phyloP scores from a whole-genome alignment of 1,284 basidiomycete genomes.

The Cutaneotrichosporon sp. region DNA sequence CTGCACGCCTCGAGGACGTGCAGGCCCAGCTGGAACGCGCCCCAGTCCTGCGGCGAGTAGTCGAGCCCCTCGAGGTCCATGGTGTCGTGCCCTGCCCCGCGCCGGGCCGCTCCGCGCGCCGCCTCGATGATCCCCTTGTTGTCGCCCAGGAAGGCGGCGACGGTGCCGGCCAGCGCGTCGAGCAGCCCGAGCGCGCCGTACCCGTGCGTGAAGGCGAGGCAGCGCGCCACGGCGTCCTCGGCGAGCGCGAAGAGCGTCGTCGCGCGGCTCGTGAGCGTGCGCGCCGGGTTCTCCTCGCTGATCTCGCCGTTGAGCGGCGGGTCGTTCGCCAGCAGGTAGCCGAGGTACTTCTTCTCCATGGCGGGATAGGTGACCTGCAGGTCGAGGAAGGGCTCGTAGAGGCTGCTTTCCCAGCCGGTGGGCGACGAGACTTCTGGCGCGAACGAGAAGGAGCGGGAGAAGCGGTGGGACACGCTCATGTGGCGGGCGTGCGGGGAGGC shows the following conservation, averaged over 20 bases:
- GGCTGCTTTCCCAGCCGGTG: slow-evolving; percentile 72
- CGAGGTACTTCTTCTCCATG: slow-evolving; percentile 70
- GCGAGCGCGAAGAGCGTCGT: slow-evolving; percentile 72
- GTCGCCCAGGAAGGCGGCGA: slow-evolving; percentile 68
- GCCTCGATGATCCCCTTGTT: slow-evolving; percentile 53
- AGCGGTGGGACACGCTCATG: slow-evolving; percentile 35
- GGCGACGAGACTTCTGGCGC: slow-evolving; percentile 22
- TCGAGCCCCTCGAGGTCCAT: slow-evolving; percentile 58
- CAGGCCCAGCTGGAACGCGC: slow-evolving; percentile 75
- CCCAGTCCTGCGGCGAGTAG: slow-evolving; percentile 84
- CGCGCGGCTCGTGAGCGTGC: slow-evolving; percentile 68
- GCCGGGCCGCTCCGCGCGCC: slow-evolving; percentile 8
- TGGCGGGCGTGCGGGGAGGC: slow-evolving; percentile 18
- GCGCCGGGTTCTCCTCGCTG: slow-evolving; percentile 61
- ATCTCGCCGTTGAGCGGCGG: slow-evolving; percentile 48
- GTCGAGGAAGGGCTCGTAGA: slow-evolving; percentile 90
- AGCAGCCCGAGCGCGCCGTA: slow-evolving; percentile 75
- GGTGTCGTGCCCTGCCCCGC: slow-evolving; percentile 30
- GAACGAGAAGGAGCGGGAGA: slow-evolving; percentile 35
- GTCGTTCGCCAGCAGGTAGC: slow-evolving; percentile 60
- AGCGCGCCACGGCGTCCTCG: slow-evolving; percentile 75
- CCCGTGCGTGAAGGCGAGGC: slow-evolving; percentile 79
- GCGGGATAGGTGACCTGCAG: slow-evolving; percentile 78
- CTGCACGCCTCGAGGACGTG: slow-evolving; percentile 77
- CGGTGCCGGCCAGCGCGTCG: slow-evolving; percentile 68